Percentiles rank a stretch among this genome's conserved stretches.
phyloP scores from a whole-genome alignment of 1,284 basidiomycete species.

The Sporisorium scitamineum region DNA sequence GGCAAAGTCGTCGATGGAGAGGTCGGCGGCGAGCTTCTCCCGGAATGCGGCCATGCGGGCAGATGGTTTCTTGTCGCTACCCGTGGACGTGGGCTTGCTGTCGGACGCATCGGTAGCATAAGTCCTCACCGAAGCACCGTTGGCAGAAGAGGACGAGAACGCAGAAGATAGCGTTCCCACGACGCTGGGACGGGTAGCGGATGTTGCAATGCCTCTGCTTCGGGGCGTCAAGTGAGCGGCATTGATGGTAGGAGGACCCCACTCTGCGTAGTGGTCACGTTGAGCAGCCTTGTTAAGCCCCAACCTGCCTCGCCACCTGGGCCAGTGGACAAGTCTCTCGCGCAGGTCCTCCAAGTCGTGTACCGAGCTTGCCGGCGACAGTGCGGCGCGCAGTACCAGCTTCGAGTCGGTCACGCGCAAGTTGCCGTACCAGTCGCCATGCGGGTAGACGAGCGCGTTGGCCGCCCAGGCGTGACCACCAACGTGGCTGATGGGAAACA shows the following conservation, averaged over 20 bases:
- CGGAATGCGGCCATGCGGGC: slow-evolving; percentile 54
- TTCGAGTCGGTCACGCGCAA: slow-evolving; percentile 48
- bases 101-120: slow-evolving; percentile 38
- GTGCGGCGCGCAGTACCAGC: slow-evolving; percentile 58
- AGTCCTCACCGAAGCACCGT: slow-evolving; percentile 6
- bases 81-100: background rate
- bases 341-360: slow-evolving; percentile 63
- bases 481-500: slow-evolving; percentile 58
- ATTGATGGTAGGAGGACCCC: slow-evolving; percentile 60
- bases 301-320: slow-evolving; percentile 69
- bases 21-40: slow-evolving; percentile 53
- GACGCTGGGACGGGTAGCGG: slow-evolving; percentile 8
- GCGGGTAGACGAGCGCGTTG: slow-evolving; percentile 68
- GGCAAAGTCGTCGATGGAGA: slow-evolving; percentile 61
- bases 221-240: slow-evolving; percentile 53
- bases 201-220: slow-evolving; percentile 27
- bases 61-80: slow-evolving; percentile 17
- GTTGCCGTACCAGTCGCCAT: slow-evolving; percentile 67
- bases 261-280: slow-evolving; percentile 57
- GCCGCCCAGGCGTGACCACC: slow-evolving; percentile 68
- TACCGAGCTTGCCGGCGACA: slow-evolving; percentile 61
- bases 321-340: slow-evolving; percentile 63
- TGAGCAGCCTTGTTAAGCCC: slow-evolving; percentile 58
- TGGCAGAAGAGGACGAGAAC: background rate
- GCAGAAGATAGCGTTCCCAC: background rate